These are phyloP conservation scores for Mariannaea sp. DNA, from an alignment of 2,329 filamentous ascomycete species.

Conservation along the genomic window DNA sequence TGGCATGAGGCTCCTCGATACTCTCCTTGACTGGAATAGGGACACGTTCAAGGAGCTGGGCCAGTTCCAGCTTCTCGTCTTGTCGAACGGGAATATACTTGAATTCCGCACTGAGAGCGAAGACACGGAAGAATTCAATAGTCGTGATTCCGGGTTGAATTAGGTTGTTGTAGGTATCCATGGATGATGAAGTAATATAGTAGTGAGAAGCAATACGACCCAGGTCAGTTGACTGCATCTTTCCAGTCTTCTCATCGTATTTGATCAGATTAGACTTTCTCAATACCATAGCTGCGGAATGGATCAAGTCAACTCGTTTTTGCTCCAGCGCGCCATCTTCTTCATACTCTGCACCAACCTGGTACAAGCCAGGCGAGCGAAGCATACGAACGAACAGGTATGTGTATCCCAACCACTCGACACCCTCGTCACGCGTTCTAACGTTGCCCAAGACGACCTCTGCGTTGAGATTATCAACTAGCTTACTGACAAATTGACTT, in stretches of 20 bases:
- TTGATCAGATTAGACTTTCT: conserved; percentile 89
- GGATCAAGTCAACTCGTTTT: conserved; percentile 95
- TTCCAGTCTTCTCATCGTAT: conserved; percentile 92
- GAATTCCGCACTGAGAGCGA: conserved; percentile 95
- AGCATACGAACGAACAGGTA: conserved; percentile 99
- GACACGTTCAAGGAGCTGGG: conserved; percentile 85
- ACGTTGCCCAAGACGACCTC: conserved; percentile 95
- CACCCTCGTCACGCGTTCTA: conserved; percentile 87
- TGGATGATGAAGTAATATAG: conserved; percentile 95
- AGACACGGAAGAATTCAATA: conserved; percentile 96
- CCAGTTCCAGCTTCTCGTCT: conserved; percentile 95
- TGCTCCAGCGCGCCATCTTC: conserved; percentile 91
- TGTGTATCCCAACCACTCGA: conserved; percentile 99
- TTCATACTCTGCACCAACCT: conserved; percentile 94
- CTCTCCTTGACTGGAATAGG: conserved; percentile 97
- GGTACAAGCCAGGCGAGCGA: conserved; percentile 90
- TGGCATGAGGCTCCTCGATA: conserved; percentile 94
- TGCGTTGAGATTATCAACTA: conserved; percentile 95
- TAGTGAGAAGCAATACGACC: conserved; percentile 97
- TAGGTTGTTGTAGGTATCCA: conserved; percentile 95
- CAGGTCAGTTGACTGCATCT: conserved; percentile 87
- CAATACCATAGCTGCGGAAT: conserved; percentile 86
- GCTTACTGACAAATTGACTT: conserved; percentile 88
- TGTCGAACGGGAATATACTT: conserved; percentile 98
- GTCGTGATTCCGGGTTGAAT: conserved; percentile 91